Evolutionary conservation across 225 moss, liverwort and hornwort species (phyloP).

Genomic region (Pseudoscleropodium purum): DNA sequence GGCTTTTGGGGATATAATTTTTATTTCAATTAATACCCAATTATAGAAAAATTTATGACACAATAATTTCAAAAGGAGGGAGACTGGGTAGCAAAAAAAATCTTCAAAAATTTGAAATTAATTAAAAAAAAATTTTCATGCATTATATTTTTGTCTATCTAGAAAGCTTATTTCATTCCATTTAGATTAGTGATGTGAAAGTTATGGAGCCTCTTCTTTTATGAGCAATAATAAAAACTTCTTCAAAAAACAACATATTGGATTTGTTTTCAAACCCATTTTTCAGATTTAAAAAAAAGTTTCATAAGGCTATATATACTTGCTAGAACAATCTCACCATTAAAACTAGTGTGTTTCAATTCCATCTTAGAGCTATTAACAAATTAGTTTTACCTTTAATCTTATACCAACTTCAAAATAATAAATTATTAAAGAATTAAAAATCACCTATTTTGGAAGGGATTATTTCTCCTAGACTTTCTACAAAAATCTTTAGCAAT

Average conservation of each 20-base stretch:
- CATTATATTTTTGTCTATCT: not conserved
- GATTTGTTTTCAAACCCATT: no score
- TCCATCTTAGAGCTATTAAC: not conserved
- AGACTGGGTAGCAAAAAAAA: fast-evolving
- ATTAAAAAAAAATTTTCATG: no score
- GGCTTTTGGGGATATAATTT: not conserved
- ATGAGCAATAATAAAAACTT: not conserved
- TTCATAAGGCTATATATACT: fast-evolving
- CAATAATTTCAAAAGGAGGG: not conserved
- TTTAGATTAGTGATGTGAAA: not conserved
- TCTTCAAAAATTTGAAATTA: no score
- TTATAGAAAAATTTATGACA: not conserved
- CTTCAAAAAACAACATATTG: fast-evolving
- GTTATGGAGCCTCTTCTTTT: not conserved
- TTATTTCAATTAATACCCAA: fast-evolving
- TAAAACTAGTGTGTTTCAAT: not conserved
- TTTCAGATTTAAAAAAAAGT: not conserved
- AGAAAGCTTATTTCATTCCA: fast-evolving
- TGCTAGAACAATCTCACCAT: not conserved
- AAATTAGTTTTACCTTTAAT: no score
- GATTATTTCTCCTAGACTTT: no score
- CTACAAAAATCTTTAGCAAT: no score
- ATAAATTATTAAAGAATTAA: no score
- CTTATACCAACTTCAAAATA: no score
- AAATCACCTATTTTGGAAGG: no score